phyloP scores from a whole-genome alignment of 2,329 filamentous ascomycete genomes.

The Neonectria ditissima region DNA sequence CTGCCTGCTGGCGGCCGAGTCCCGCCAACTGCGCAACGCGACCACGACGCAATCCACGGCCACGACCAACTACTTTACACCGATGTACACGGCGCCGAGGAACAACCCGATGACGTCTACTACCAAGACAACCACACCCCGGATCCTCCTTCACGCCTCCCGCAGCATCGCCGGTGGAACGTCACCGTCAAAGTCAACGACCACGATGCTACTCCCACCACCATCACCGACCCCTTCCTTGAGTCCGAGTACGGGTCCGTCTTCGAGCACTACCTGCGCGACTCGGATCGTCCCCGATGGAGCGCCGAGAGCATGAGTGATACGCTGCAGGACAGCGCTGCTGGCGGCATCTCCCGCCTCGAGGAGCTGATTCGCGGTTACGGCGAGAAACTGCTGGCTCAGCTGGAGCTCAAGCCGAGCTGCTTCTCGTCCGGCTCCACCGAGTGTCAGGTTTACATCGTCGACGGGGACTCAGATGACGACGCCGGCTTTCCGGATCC shows the following conservation, averaged over 20 bases:
- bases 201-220: neutral
- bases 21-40: neutral
- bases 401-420: constrained; percentile 2
- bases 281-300: constrained; percentile 24
- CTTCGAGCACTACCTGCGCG: constrained; percentile 27
- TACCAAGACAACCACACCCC: neutral
- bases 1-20: neutral
- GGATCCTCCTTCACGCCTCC: neutral
- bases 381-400: neutral
- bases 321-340: constrained; percentile 14
- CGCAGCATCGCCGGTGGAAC: constrained; percentile 8
- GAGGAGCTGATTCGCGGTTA: constrained; percentile 11
- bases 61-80: neutral
- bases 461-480: constrained; percentile 7
- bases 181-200: constrained; percentile 16
- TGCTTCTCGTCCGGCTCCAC: constrained; percentile 5
- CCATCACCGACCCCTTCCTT: constrained; percentile 20
- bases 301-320: constrained; percentile 21
- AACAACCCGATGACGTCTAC: neutral
- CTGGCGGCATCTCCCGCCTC: neutral
- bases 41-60: neutral
- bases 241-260: constrained; percentile 16
- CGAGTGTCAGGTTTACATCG: constrained; percentile 21
- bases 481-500: neutral
- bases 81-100: neutral